Evolutionary conservation across 2,329 filamentous ascomycete genomes (phyloP), one percentile per base, ranked within the genome.

Genomic region (Dichotomopilus funicola): DNA sequence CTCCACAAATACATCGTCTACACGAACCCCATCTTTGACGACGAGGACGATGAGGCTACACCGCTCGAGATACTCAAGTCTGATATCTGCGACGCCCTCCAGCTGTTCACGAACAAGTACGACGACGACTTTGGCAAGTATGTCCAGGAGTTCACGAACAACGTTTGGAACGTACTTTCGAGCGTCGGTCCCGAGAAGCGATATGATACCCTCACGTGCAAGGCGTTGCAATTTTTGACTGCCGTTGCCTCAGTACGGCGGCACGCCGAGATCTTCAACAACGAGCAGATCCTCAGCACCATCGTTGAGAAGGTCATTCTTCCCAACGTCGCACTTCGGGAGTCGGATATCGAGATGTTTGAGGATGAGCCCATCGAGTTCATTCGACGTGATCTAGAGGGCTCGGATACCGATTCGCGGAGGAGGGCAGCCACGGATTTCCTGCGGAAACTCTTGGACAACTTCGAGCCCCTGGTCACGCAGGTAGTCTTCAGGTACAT

Each of bases 321-420:
- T 61, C 92, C 94, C 8, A 99, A 99, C 66, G 83, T 99, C 56
- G 87, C 88, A 12, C 76, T 99, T 58, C 85, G 95, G 62, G 94
- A 96, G 66, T 94, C 91, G 0, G 95, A 99, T 62, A 81, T 96
- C 53, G 94, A 99, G 70, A 80, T 96, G 62, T 97, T 99, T 64
- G 94, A 99, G 69, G 95, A 99, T 68, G 95, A 99, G 74, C 94
- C 94, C 0, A 99, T 99, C 62, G 94, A 99, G 71, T 99, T 95
- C 68, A 99, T 99, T 67, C 83, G 94, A 60, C 83, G 91, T 65
- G 94, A 99, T 71, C 77, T 99, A 48, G 94, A 99, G 70, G 94
- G 94, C 6, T 96, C 94, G 1, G 94, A 99, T 71, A 95, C 88
- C 53, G 94, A 97, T 69, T 99, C 94, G 1, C 81, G 94, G 66